A percentile compares a stretch with the other conserved stretches of the same genome.
phyloP scores from a whole-genome alignment of 139 green algal species.

The Parachlorella kessleri region DNA sequence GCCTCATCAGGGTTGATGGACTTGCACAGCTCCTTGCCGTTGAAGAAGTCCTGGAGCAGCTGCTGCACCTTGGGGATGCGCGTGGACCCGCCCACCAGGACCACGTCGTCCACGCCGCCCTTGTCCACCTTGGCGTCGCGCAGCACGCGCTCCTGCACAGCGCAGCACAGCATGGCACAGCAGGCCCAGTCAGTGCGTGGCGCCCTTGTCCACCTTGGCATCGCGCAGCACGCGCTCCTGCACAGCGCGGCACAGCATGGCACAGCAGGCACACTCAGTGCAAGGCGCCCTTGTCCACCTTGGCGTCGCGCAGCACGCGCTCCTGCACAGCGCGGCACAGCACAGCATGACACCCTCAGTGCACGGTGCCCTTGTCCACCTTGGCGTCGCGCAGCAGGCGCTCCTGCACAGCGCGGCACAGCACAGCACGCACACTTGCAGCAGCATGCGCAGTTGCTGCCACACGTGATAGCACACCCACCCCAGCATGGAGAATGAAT shows the following conservation, averaged over 20 bases:
- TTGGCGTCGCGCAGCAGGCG: slow-evolving; percentile 54
- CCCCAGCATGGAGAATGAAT: no score
- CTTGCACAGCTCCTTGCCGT: slow-evolving; percentile 99
- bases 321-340: neutral
- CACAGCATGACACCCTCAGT: slow-evolving; percentile 69
- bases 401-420: no score
- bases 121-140: slow-evolving; percentile 93
- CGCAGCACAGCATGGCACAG: slow-evolving; percentile 47
- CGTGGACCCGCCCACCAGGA: slow-evolving; percentile 90
- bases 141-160: slow-evolving; percentile 78
- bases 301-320: slow-evolving; percentile 27
- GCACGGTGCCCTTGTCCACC: slow-evolving; percentile 81
- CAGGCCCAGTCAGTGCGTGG: slow-evolving; percentile 84
- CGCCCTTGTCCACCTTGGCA: slow-evolving; percentile 87
- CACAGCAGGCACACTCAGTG: slow-evolving; percentile 87
- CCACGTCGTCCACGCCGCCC: slow-evolving; percentile 81
- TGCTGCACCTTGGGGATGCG: slow-evolving; percentile 98
- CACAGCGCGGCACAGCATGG: neutral
- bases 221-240: slow-evolving; percentile 87
- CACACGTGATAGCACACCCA: no score
- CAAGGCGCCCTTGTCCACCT: slow-evolving; percentile 85
- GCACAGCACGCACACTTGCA: no score
- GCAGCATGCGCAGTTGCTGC: no score
- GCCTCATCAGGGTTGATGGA: slow-evolving; percentile 99
- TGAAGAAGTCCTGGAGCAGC: slow-evolving; percentile 99